Base-by-base conservation (phyloP, 768 basidiomycete species). In the Boletus barrowsii region DNA sequence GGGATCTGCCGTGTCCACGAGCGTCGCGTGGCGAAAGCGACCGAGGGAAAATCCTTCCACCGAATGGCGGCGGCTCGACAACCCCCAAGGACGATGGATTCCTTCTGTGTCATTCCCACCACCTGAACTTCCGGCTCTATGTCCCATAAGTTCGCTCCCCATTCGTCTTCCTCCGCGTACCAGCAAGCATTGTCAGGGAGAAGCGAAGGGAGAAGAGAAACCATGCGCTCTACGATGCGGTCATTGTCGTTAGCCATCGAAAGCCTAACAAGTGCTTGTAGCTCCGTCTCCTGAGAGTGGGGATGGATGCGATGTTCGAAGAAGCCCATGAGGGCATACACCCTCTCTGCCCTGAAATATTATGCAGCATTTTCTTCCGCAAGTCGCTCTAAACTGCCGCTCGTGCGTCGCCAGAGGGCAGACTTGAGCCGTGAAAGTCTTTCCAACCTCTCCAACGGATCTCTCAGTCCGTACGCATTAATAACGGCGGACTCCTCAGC, bases 301-400 rank as follows among this genome's bases (percentile, higher is more conserved):
- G 60, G 66, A 11, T 42, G 26, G 30, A 68, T 66, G 1, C 57
- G 68, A 46, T 65, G 65, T 32, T 58, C 54, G 20, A 69, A 66
- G 42, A 69, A 65, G 4, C 59, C 59, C 68, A 64, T 65, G 1
- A 69, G 56, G 10, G 65, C 56, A 10, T 65, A 67, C 32, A 69
- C 65, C 24, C 53, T 67, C 24, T 65, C 66, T 39, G 60, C 57
- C 40, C 39, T 44, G 44, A 54, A 59, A 45, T 22, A 9, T 5
- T 24, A 14, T 24, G 33, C 1, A 30, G 47, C n/a, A 3, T n/a
- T 40, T 32, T 24, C 40, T 6, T 7, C 15, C 30, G 7, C 35
- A 15, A 54, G 42, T 13, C 2, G 26, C 22, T 50, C 20, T 1
- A 51, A 15, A 7, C 5, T 17, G 1, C 40, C 10, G 17, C 59